Evolutionary conservation across 2,329 filamentous ascomycete genomes (phyloP), one percentile per base, ranked within the genome.

Genomic region (Phyllachora maydis): DNA sequence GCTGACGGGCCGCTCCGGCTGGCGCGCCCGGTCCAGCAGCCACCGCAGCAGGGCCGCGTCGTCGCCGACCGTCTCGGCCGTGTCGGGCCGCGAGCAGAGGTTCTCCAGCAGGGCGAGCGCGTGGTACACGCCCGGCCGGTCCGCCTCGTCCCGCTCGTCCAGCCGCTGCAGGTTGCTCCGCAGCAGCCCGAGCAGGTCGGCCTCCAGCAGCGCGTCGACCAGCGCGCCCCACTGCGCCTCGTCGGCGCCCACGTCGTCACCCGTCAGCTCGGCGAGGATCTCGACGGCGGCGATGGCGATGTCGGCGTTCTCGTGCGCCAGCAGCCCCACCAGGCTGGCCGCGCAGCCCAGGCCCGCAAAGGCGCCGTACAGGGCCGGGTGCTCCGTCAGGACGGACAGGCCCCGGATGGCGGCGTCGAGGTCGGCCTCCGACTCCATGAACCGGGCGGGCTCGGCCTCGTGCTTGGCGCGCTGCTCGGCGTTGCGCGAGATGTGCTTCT

Each of bases 261-360:
- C 88, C 9, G 81, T 90, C 34, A 95, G 54, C 50, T 98, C 88
- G 26, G 68, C 72, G 23, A 98, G 66, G 22, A 93, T 77, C 50
- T 95, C 77, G 23, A 92, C 71, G 1, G 75, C 78, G 32, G 75
- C 78, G 36, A 95, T 91, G 8, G 88, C 82, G 33, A 98, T 90
- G 40, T 98, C 88, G 1, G 83, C 85, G 43, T 98, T 98, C 38
- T 98, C 88, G 43, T 98, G 88, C 10, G 85, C 74, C 23, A 98
- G 54, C 24, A 98, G 49, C 2, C 72, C 66, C 2, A 91, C 79
- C 23, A 98, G 48, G 26, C 73, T 83, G 4, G 50, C 64, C 1
- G 70, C 67, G 28, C 69, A 76, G 11, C 77, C 76, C 24, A 82
- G 55, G 33, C 68, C 71, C 16, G 74, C 70, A 38, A 92, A 82